phyloP scores from a whole-genome alignment of 306 rosid species.

The Quercus mongolica region DNA sequence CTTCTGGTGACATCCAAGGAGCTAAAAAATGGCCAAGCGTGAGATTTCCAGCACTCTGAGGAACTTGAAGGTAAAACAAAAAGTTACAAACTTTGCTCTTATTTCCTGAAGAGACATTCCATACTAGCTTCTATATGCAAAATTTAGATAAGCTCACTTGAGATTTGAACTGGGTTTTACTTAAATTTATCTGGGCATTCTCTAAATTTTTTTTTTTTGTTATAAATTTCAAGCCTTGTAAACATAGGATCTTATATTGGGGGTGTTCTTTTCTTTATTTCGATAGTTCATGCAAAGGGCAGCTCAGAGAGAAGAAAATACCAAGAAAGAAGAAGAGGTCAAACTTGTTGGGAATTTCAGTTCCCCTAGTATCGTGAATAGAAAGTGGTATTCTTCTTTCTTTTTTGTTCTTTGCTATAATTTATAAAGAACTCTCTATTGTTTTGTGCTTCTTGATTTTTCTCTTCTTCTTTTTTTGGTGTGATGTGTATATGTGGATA shows the following conservation, averaged over 20 bases:
- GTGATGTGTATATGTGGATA: too few species aligned
- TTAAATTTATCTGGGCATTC: neutral
- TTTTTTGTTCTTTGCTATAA: slow-evolving; percentile 4
- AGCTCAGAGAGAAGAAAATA: slow-evolving; percentile 53
- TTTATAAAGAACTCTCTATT: neutral
- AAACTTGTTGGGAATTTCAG: slow-evolving; percentile 40
- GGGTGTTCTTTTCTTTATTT: neutral
- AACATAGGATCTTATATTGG: neutral
- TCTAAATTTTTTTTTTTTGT: neutral
- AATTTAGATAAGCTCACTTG: neutral
- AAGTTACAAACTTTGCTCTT: neutral
- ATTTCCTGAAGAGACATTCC: neutral
- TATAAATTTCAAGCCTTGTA: neutral
- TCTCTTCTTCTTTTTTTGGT: neutral
- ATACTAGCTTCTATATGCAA: neutral
- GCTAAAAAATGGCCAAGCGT: slow-evolving; percentile 56
- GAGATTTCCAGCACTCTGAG: slow-evolving; percentile 72
- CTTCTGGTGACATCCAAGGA: neutral
- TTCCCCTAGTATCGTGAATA: slow-evolving; percentile 27
- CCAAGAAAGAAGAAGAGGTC: slow-evolving; percentile 60
- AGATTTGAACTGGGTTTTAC: slow-evolving; percentile 5
- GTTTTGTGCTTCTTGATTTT: neutral
- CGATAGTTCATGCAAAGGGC: slow-evolving; percentile 89
- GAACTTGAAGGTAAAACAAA: slow-evolving; percentile 67
- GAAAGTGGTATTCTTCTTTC: slow-evolving; percentile 55